Evolutionary conservation across 805 yeast genomes (phyloP).

Genomic region (Nakazawaea molendinolei): DNA sequence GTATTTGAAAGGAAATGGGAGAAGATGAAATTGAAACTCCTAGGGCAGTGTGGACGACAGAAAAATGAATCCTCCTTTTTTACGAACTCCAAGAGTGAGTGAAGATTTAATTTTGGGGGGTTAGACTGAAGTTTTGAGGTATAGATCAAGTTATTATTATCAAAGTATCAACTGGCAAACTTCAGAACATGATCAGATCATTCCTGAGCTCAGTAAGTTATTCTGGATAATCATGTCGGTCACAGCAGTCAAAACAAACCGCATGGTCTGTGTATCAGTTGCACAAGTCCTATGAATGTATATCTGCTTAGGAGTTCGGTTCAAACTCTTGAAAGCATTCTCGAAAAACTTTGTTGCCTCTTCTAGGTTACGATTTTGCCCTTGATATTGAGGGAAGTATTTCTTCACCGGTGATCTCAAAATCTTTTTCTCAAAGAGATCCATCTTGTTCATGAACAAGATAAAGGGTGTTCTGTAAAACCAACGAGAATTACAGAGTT

Average conservation of each 20-base stretch:
- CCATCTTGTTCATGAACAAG: conserved; percentile 83
- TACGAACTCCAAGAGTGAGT: too few species aligned
- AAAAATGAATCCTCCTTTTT: too few species aligned
- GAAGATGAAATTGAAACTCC: too few species aligned
- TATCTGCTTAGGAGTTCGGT: conserved; percentile 62
- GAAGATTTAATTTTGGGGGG: too few species aligned
- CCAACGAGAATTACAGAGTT: conserved; percentile 81
- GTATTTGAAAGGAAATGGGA: too few species aligned
- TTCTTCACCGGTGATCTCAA: conserved; percentile 55
- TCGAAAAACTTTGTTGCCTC: conserved; percentile 72
- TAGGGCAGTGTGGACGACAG: too few species aligned
- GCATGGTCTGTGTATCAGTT: conserved; percentile 85
- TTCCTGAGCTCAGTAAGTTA: conserved; percentile 72
- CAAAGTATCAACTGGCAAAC: neutral
- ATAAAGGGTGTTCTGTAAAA: conserved; percentile 82
- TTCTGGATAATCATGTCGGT: conserved; percentile 87
- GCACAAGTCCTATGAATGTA: conserved; percentile 95
- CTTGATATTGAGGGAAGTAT: conserved; percentile 75
- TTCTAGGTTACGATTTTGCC: conserved; percentile 54
- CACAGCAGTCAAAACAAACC: conserved; percentile 84
- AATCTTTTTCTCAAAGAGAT: conserved; percentile 69
- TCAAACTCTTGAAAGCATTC: conserved; percentile 53
- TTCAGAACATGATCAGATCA: conserved; percentile 40
- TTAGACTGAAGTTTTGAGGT: neutral
- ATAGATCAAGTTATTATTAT: neutral